These are phyloP conservation scores for Bimuria novae-zelandiae DNA, from an alignment of 2,329 filamentous ascomycete genomes.

Conservation along the genomic window DNA sequence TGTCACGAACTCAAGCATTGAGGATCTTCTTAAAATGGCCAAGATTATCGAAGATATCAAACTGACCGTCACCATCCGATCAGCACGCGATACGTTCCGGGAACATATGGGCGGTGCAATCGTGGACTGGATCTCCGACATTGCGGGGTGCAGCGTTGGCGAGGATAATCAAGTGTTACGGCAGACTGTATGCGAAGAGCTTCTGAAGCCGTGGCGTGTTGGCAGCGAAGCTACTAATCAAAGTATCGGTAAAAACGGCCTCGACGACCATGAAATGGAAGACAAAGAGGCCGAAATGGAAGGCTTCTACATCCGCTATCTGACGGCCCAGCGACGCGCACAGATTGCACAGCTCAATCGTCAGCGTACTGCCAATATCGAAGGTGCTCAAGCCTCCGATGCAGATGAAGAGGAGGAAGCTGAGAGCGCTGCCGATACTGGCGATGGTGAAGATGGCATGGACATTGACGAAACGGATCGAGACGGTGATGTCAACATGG, in stretches of 20 bases:
- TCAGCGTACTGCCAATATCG: constrained; percentile 49
- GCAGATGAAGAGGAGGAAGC: constrained; percentile 56
- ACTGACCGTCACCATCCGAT: constrained; percentile 92
- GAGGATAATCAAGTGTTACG: constrained; percentile 78
- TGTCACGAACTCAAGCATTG: constrained; percentile 73
- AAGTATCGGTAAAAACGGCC: constrained; percentile 74
- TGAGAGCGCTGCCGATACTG: constrained; percentile 44
- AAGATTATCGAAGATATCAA: constrained; percentile 93
- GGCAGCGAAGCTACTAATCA: constrained; percentile 84
- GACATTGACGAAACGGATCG: constrained; percentile 50
- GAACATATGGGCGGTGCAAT: constrained; percentile 99
- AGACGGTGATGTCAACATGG: constrained; percentile 57
- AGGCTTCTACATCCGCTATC: constrained; percentile 31
- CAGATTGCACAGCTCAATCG: constrained; percentile 33
- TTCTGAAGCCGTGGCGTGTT: constrained; percentile 83
- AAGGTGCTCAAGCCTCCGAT: constrained; percentile 45
- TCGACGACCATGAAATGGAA: constrained; percentile 77
- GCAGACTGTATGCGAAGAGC: constrained; percentile 84
- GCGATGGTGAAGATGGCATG: constrained; percentile 55
- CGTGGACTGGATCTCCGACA: constrained; percentile 93
- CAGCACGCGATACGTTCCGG: constrained; percentile 90
- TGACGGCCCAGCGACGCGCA: constrained; percentile 32
- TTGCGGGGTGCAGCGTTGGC: constrained; percentile 85
- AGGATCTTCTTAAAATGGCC: constrained; percentile 75
- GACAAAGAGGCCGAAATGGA: constrained; percentile 53